phyloP scores from a whole-genome alignment of 192 early-diverging fungal species.

The Rhizophagus sp. region DNA sequence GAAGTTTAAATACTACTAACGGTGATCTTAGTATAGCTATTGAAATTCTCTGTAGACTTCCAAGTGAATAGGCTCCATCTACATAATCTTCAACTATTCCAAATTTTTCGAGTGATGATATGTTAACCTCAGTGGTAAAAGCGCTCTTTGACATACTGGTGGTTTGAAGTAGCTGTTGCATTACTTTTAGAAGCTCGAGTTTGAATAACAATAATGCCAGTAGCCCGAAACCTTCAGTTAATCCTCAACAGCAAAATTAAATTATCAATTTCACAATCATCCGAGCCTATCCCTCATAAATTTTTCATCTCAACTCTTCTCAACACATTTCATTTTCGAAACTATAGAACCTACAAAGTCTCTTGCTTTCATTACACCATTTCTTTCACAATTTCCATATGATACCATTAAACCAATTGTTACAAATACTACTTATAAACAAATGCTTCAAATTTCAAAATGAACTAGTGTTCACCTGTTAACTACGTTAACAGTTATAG shows the following conservation, averaged over 20 bases:
- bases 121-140: constrained; percentile 52
- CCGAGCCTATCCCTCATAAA: neutral
- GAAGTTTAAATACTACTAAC: constrained; percentile 61
- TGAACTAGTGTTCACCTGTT: no score
- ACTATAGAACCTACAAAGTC: no score
- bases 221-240: neutral
- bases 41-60: constrained; percentile 60
- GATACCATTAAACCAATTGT: no score
- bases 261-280: constrained; percentile 10
- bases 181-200: constrained; percentile 50
- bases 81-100: constrained; percentile 17
- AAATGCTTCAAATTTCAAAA: no score
- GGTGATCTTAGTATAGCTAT: constrained; percentile 77
- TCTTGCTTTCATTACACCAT: no score
- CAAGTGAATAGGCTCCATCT: neutral
- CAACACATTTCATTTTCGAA: neutral
- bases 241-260: constrained; percentile 9
- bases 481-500: no score
- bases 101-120: constrained; percentile 48
- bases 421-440: no score
- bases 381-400: no score
- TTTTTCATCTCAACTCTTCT: neutral
- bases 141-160: constrained; percentile 64
- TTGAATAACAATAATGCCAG: neutral
- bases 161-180: constrained; percentile 74